A percentile compares a stretch with the other conserved stretches of the same genome.
Evolutionary conservation across 306 rosid genomes (phyloP).

Genomic region (Glycyrrhiza uralensis): DNA sequence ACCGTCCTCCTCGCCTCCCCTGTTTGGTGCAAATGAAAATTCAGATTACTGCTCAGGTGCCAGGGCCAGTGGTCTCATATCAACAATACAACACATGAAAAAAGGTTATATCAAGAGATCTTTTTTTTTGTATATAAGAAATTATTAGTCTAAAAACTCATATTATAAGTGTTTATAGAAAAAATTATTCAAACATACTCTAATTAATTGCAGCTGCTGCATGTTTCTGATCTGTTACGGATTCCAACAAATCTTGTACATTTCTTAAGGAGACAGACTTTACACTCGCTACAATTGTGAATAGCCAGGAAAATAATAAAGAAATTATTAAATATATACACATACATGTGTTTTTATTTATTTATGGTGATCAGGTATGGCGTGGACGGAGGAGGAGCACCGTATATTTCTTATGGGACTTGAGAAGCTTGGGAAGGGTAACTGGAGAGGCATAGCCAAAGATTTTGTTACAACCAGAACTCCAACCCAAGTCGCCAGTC

Average conservation of each 20-base stretch:
- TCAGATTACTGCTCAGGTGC: slow-evolving; percentile 35
- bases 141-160: too few species aligned
- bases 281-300: too few species aligned
- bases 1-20: slow-evolving; percentile 34
- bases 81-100: slow-evolving; percentile 47
- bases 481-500: slow-evolving; percentile 91
- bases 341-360: not conserved
- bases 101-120: too few species aligned
- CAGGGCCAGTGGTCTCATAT: slow-evolving; percentile 34
- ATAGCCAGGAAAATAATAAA: not conserved
- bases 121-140: too few species aligned
- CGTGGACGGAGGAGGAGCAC: slow-evolving; percentile 93
- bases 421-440: slow-evolving; percentile 78
- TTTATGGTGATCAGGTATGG: slow-evolving; percentile 45
- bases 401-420: slow-evolving; percentile 65
- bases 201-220: too few species aligned
- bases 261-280: too few species aligned
- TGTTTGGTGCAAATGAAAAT: slow-evolving; percentile 22
- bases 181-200: too few species aligned
- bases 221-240: too few species aligned
- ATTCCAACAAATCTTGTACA: too few species aligned
- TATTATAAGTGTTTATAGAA: too few species aligned
- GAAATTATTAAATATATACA: not conserved
- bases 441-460: slow-evolving; percentile 88
- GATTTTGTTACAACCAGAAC: slow-evolving; percentile 78